These are phyloP conservation scores for Leccinum pachyderme DNA, from an alignment of 1,284 basidiomycete genomes.

Conservation along the genomic window DNA sequence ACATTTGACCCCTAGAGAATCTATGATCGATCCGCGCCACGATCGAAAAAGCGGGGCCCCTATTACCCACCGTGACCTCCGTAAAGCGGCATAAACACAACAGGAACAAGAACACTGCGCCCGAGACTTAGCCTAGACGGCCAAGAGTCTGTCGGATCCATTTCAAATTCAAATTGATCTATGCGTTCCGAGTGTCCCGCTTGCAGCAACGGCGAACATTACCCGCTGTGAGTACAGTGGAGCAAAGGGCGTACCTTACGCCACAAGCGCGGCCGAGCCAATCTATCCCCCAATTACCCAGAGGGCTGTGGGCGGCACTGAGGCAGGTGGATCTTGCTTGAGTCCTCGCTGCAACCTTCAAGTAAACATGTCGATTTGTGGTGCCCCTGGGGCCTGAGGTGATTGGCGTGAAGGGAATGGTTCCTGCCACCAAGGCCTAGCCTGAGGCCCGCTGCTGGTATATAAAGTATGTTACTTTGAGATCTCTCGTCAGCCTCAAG, in stretches of 20 bases:
- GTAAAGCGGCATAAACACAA: not conserved
- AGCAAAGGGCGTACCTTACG: not conserved
- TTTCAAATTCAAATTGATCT: not conserved
- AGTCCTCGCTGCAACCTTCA: not conserved
- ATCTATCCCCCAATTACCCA: not conserved
- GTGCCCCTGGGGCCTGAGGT: not conserved
- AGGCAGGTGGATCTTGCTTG: not conserved
- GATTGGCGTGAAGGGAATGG: not conserved
- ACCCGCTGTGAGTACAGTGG: not conserved
- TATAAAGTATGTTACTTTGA: not conserved
- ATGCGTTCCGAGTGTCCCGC: not conserved
- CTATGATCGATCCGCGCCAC: not conserved
- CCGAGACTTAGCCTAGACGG: not conserved
- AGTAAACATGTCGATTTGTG: not conserved
- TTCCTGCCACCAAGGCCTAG: not conserved
- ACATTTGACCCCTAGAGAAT: not conserved
- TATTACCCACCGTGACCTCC: not conserved
- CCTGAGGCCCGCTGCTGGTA: not conserved
- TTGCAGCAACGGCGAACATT: slow-evolving; percentile 2
- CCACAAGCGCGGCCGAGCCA: not conserved
- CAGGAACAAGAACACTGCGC: not conserved
- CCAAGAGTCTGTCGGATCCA: not conserved
- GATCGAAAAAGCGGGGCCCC: not conserved
- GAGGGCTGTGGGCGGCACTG: not conserved
- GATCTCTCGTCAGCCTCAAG: not conserved